phyloP scores from a whole-genome alignment of 2,329 filamentous ascomycete genomes.

The Pyricularia grisea region DNA sequence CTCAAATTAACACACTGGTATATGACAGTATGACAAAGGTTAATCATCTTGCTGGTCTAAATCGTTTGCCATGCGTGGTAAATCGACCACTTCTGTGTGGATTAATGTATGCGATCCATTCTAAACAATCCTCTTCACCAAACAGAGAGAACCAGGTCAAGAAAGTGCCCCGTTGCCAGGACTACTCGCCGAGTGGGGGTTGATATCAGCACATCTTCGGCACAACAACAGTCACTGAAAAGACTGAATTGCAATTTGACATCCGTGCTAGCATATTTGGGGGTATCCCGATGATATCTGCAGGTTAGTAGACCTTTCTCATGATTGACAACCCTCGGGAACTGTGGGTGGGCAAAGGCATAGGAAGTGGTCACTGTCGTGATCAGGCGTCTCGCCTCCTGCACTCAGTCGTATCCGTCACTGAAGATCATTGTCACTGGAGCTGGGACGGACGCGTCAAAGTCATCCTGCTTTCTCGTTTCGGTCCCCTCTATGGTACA shows the following conservation, averaged over 20 bases:
- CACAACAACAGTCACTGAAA: constrained; percentile 77
- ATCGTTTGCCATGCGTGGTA: no score
- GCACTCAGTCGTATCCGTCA: background rate
- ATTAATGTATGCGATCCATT: background rate
- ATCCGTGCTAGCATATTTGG: constrained; percentile 68
- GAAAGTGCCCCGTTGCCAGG: constrained; percentile 22
- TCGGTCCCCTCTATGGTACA: constrained; percentile 8
- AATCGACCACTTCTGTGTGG: background rate
- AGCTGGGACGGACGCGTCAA: background rate
- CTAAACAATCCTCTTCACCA: background rate
- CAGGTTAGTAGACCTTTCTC: background rate
- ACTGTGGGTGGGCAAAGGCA: background rate
- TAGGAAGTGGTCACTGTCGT: background rate
- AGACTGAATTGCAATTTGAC: constrained; percentile 98
- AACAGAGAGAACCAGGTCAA: background rate
- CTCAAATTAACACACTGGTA: no score
- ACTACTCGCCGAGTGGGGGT: constrained; percentile 27
- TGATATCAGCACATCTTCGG: constrained; percentile 97
- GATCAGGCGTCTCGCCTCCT: background rate
- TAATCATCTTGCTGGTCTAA: background rate
- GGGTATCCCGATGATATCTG: background rate
- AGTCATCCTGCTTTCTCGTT: background rate
- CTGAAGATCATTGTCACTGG: background rate
- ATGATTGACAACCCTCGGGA: background rate
- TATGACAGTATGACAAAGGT: background rate